A percentile compares a stretch with the other conserved stretches of the same genome.
Conservation (phyloP, 2,329 filamentous ascomycete genomes). For the Trichoderma sp. region DNA sequence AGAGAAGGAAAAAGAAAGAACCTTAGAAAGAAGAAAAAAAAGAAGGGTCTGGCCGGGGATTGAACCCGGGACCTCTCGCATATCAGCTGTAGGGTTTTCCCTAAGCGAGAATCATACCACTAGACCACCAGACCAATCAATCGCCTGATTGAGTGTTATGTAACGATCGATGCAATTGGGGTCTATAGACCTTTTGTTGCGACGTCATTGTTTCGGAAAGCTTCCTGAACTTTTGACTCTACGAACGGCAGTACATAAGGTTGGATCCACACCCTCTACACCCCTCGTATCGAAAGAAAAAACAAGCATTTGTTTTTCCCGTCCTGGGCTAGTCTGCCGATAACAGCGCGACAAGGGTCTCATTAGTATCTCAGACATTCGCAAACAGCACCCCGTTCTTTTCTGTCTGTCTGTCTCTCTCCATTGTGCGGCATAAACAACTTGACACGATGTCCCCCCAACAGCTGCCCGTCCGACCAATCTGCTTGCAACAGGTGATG, state of each 20-base stretch:
- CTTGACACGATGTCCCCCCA: neutral
- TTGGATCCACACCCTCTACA: neutral
- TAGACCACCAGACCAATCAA: conserved; percentile 53
- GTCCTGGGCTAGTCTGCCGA: neutral
- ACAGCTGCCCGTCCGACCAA: neutral
- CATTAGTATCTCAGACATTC: neutral
- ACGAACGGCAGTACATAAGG: neutral
- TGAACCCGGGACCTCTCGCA: conserved; percentile 48
- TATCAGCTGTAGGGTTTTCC: conserved; percentile 42
- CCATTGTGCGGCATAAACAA: neutral
- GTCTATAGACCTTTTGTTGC: neutral
- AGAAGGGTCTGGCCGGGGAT: conserved; percentile 44
- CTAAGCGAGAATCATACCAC: conserved; percentile 72
- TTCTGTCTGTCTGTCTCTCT: neutral
- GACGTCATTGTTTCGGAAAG: neutral
- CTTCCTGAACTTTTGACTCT: neutral
- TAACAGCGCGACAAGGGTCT: neutral
- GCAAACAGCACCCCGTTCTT: neutral
- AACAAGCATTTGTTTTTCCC: neutral
- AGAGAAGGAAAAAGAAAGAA: conserved; percentile 28
- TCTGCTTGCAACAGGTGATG: neutral
- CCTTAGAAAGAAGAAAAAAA: conserved; percentile 26
- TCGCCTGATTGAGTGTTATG: neutral
- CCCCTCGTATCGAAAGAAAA: neutral
- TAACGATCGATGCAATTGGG: neutral